These are phyloP conservation scores for Russula ochroleuca DNA, from an alignment of 768 basidiomycete genomes.

Conservation along the genomic window DNA sequence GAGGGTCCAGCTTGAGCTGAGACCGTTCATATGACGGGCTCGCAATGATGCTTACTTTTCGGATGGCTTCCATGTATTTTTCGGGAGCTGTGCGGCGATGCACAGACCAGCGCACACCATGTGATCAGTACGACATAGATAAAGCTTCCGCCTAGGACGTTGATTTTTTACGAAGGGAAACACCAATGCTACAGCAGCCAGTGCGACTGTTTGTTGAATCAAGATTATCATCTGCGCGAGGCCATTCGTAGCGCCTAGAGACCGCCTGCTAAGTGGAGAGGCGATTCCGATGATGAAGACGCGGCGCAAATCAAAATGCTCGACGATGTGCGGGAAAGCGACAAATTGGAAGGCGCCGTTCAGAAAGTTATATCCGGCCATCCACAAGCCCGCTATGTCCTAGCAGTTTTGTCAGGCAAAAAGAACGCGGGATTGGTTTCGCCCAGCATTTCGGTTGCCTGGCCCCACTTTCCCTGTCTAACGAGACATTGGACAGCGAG, in stretches of 20 bases:
- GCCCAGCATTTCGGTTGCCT: constrained; percentile 89
- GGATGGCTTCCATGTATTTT: constrained; percentile 11
- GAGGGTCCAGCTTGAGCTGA: background rate
- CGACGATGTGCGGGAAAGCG: too few species aligned
- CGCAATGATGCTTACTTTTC: background rate
- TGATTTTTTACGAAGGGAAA: constrained; percentile 52
- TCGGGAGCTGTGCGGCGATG: constrained; percentile 17
- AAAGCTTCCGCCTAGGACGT: constrained; percentile 46
- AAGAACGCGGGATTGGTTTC: constrained; percentile 65
- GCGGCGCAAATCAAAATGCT: too few species aligned
- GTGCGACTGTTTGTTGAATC: constrained; percentile 45
- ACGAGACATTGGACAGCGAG: too few species aligned
- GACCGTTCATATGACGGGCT: background rate
- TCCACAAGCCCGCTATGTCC: constrained; percentile 63
- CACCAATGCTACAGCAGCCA: constrained; percentile 54
- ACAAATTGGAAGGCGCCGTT: too few species aligned
- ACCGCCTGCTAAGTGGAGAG: constrained; percentile 58
- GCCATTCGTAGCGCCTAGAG: constrained; percentile 68
- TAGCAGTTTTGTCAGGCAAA: constrained; percentile 28
- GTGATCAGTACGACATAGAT: constrained; percentile 9
- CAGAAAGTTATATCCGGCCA: too few species aligned
- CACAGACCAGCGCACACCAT: constrained; percentile 6
- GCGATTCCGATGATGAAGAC: too few species aligned
- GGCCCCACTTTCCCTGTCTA: constrained; percentile 85
- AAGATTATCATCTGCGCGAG: constrained; percentile 38